Conservation (phyloP, 2,329 filamentous ascomycete genomes). For the Ophiognomonia clavigignenti-juglandacearum region DNA sequence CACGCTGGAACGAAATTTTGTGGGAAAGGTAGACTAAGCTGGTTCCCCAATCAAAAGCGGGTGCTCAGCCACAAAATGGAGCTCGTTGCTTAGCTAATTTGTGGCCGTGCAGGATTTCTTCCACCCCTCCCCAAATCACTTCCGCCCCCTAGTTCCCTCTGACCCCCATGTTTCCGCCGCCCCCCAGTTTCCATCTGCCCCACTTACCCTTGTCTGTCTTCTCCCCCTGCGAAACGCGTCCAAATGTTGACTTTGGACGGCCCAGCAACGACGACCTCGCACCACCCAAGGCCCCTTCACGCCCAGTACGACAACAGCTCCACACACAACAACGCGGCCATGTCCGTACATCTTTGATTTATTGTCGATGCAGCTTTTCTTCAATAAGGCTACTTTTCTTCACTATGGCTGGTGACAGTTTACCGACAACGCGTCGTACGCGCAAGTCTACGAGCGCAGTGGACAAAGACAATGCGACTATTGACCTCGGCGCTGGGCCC, state of each 20-base stretch:
- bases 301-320: neutral
- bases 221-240: neutral
- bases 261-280: conserved; percentile 4
- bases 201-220: neutral
- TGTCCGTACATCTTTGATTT: conserved; percentile 6
- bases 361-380: neutral
- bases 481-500: conserved; percentile 57
- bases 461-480: conserved; percentile 76
- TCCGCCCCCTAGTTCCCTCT: neutral
- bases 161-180: neutral
- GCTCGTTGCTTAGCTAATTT: too few species aligned
- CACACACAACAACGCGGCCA: neutral
- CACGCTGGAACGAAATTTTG: neutral
- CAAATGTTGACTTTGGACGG: conserved; percentile 4
- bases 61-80: neutral
- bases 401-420: conserved; percentile 35
- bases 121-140: too few species aligned
- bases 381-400: neutral
- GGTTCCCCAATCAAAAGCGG: neutral
- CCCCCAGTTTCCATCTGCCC: too few species aligned
- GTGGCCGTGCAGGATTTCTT: neutral
- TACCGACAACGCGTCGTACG: conserved; percentile 51
- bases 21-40: neutral
- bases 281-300: neutral
- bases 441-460: conserved; percentile 67